Conservation (phyloP, 768 basidiomycete genomes). For the Erythrobasidium yunnanense region DNA sequence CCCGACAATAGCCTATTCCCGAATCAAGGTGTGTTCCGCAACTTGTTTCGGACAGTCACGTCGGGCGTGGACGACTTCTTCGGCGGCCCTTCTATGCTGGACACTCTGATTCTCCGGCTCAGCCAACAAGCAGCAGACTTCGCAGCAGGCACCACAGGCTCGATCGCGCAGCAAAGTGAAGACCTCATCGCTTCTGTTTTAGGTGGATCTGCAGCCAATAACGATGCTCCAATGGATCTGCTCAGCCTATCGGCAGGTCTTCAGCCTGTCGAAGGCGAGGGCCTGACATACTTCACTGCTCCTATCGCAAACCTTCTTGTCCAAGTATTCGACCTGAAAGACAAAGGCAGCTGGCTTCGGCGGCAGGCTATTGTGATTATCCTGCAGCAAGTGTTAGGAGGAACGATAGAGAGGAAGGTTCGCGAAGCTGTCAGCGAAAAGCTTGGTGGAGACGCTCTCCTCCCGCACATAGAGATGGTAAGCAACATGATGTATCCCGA, state of each 20-base stretch:
- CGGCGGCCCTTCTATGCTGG: slow-evolving; percentile 89
- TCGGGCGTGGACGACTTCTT: slow-evolving; percentile 96
- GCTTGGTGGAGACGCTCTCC: slow-evolving; percentile 59
- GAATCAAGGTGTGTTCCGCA: slow-evolving; percentile 66
- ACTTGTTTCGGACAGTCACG: slow-evolving; percentile 79
- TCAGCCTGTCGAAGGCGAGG: slow-evolving; percentile 53
- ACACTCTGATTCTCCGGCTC: slow-evolving; percentile 82
- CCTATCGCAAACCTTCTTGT: slow-evolving; percentile 90
- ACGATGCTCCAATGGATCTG: neutral
- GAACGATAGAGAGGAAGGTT: slow-evolving; percentile 88
- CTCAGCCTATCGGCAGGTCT: neutral
- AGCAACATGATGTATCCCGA: slow-evolving; percentile 72
- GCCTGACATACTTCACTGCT: slow-evolving; percentile 74
- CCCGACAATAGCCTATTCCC: slow-evolving; percentile 45
- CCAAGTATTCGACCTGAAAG: slow-evolving; percentile 86
- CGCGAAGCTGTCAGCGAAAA: slow-evolving; percentile 61
- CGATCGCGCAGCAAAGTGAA: slow-evolving; percentile 67
- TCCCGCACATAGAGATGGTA: slow-evolving; percentile 57
- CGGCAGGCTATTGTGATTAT: slow-evolving; percentile 93
- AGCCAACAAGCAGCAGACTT: slow-evolving; percentile 82
- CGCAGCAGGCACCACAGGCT: slow-evolving; percentile 68
- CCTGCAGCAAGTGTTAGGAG: slow-evolving; percentile 85
- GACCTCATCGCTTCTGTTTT: slow-evolving; percentile 51
- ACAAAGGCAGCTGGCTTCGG: slow-evolving; percentile 91
- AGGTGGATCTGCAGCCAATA: neutral